These are phyloP conservation scores for Tetrahymena malaccensis DNA, from an alignment of 73 alveolate species.

Conservation along the genomic window DNA sequence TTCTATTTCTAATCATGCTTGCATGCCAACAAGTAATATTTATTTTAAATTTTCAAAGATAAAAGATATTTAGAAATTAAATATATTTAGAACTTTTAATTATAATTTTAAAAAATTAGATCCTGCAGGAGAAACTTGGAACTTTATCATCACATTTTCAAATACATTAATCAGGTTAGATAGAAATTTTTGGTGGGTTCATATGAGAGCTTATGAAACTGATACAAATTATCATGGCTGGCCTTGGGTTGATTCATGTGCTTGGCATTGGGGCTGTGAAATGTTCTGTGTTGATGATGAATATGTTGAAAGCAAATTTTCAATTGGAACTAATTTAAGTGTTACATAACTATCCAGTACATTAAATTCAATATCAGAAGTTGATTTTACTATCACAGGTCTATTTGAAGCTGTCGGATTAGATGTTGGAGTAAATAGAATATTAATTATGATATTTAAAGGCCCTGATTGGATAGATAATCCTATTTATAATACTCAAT, in stretches of 20 bases:
- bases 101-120: background rate
- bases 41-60: too few species aligned
- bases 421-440: background rate
- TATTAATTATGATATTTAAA: background rate
- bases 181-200: background rate
- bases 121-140: background rate
- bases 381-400: background rate
- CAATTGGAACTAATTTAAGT: background rate
- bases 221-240: background rate
- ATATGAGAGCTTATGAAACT: background rate
- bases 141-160: background rate
- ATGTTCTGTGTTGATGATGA: background rate
- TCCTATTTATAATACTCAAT: background rate
- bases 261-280: background rate
- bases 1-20: background rate
- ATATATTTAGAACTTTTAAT: too few species aligned
- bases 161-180: background rate
- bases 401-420: background rate
- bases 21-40: background rate
- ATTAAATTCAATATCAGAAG: background rate
- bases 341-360: background rate
- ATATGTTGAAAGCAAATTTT: background rate
- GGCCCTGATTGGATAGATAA: background rate
- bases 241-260: background rate
- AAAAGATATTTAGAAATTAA: too few species aligned